phyloP scores from a whole-genome alignment of 345 rosid genomes.

The Viola odorata region DNA sequence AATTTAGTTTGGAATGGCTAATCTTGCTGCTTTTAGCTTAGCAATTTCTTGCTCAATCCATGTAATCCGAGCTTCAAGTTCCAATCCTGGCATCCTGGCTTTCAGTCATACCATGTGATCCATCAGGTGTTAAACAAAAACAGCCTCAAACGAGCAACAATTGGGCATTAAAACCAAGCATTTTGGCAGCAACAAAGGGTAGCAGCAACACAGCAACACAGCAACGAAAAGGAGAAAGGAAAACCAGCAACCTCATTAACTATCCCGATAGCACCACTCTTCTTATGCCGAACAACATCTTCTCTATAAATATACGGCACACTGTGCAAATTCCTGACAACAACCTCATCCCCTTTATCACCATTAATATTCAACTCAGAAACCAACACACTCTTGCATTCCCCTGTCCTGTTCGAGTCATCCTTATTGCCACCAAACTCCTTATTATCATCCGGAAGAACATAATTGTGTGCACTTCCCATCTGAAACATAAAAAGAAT shows the following conservation, averaged over 20 bases:
- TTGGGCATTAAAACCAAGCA: too few relatives aligned
- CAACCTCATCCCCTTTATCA: conserved; percentile 23
- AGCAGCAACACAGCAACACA: too few relatives aligned
- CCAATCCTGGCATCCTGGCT: too few relatives aligned
- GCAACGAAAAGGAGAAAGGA: too few relatives aligned
- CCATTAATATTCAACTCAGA: conserved; percentile 25
- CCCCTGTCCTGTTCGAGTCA: conserved; percentile 22
- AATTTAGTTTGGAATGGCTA: too few relatives aligned
- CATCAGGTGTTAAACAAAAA: too few relatives aligned
- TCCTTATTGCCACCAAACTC: conserved; percentile 15
- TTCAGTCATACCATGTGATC: too few relatives aligned
- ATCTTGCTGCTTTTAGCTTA: too few relatives aligned
- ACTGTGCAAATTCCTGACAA: conserved; percentile 25
- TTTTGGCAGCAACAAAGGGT: too few relatives aligned
- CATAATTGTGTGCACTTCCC: conserved; percentile 41
- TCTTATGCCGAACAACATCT: conserved; percentile 69
- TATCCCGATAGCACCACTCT: conserved; percentile 55
- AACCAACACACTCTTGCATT: conserved; percentile 17
- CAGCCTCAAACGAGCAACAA: too few relatives aligned
- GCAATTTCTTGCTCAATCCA: too few relatives aligned
- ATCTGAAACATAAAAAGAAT: conserved; percentile 34
- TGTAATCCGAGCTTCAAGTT: too few relatives aligned
- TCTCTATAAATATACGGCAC: conserved; percentile 58
- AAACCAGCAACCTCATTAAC: conserved; percentile 88
- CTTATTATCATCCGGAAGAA: conserved; percentile 25